These are phyloP conservation scores for Abrus pulchellus DNA, from an alignment of 306 rosid species.

Conservation along the genomic window DNA sequence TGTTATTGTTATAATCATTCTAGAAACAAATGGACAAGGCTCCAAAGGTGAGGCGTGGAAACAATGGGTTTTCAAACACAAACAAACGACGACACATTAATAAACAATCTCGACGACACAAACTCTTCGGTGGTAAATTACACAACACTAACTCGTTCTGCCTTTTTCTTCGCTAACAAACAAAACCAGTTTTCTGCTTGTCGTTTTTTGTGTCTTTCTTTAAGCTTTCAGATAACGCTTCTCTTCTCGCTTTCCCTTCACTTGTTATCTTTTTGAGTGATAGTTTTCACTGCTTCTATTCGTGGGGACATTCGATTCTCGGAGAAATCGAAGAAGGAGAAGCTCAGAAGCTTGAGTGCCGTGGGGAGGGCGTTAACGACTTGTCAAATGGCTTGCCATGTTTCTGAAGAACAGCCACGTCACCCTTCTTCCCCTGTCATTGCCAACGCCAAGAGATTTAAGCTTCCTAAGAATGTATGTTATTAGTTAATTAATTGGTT, in stretches of 20 bases:
- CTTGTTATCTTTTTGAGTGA: conserved; percentile 6
- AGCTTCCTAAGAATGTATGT: conserved; percentile 63
- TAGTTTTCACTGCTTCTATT: conserved; percentile 18
- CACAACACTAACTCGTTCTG: conserved; percentile 38
- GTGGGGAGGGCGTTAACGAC: conserved; percentile 54
- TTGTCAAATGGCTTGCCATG: conserved; percentile 61
- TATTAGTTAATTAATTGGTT: background rate
- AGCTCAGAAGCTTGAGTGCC: conserved; percentile 68
- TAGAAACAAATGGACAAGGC: conserved; percentile 62
- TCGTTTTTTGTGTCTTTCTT: conserved; percentile 56
- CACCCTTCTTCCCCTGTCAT: conserved; percentile 40
- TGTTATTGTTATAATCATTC: background rate
- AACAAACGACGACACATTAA: conserved; percentile 47
- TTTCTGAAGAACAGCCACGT: conserved; percentile 46
- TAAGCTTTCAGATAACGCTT: conserved; percentile 57
- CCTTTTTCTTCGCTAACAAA: conserved; percentile 47
- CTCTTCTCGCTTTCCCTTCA: background rate
- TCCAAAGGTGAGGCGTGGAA: conserved; percentile 69
- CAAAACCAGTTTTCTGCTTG: conserved; percentile 57
- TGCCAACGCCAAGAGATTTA: conserved; percentile 54
- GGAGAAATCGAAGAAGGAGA: conserved; percentile 72
- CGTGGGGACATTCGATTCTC: conserved; percentile 41
- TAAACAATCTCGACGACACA: conserved; percentile 49
- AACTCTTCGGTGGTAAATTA: conserved; percentile 60
- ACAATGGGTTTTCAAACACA: conserved; percentile 53